Evolutionary conservation across 2,329 filamentous ascomycete genomes (phyloP).

Genomic region (Ophiostoma piceae): DNA sequence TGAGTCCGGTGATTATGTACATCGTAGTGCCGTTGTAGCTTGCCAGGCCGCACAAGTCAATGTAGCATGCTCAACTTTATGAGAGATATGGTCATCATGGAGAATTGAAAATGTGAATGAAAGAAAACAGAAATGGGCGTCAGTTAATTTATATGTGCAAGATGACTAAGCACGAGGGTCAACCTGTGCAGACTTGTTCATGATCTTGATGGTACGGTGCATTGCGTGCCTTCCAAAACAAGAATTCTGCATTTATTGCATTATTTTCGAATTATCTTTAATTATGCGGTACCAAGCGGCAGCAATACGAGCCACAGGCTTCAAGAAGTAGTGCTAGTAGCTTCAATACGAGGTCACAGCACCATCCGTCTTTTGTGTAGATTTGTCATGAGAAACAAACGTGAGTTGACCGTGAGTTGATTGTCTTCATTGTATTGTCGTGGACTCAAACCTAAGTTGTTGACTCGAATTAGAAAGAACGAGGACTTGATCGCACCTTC

Average conservation of each 20-base stretch:
- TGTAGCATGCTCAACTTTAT: no score
- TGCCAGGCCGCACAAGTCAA: neutral
- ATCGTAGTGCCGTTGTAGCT: neutral
- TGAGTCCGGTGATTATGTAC: neutral
- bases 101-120: no score
- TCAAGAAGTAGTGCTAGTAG: neutral
- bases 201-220: neutral
- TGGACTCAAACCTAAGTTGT: no score
- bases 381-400: neutral
- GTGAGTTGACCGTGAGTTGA: neutral
- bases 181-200: no score
- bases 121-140: no score
- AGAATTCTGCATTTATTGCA: neutral
- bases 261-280: neutral
- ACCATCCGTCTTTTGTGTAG: no score
- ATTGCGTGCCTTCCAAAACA: neutral
- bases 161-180: neutral
- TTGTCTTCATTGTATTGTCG: no score
- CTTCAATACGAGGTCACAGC: slow-evolving; percentile 6
- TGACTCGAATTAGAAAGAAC: neutral
- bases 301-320: slow-evolving; percentile 9
- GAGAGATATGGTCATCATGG: no score
- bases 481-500: neutral
- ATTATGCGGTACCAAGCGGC: neutral
- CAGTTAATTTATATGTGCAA: neutral